Conservation (phyloP, 345 rosid species). For the Acer negundo region DNA sequence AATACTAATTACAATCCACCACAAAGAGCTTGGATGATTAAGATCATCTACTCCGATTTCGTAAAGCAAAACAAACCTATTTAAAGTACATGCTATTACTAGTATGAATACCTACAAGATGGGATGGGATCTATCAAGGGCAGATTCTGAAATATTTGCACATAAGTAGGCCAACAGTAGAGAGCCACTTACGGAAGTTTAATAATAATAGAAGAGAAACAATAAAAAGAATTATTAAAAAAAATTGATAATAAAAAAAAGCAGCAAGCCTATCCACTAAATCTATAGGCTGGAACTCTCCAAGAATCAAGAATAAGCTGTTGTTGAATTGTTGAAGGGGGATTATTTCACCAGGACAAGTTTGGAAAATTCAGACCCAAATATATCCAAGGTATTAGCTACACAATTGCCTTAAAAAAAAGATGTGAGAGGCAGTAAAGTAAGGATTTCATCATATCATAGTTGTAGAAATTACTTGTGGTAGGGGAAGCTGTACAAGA, state of each 20-base stretch:
- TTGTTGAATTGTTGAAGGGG: neutral
- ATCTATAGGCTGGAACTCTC: neutral
- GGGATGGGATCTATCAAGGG: too few relatives aligned
- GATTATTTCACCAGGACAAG: neutral
- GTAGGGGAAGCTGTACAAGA: constrained; percentile 95
- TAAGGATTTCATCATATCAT: constrained; percentile 16
- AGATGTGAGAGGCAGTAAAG: neutral
- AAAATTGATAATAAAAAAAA: neutral
- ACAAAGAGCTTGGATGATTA: neutral
- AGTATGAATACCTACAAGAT: too few relatives aligned
- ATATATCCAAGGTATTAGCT: neutral
- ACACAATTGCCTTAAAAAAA: neutral
- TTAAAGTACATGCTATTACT: too few relatives aligned
- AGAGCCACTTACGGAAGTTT: neutral
- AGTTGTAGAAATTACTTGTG: constrained; percentile 60
- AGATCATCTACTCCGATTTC: too few relatives aligned
- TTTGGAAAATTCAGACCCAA: neutral
- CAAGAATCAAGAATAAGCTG: neutral
- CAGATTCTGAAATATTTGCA: neutral
- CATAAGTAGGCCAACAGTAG: neutral
- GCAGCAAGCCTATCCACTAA: neutral
- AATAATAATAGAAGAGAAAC: neutral
- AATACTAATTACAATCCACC: neutral
- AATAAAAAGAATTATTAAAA: neutral
- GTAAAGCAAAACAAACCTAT: too few relatives aligned